Evolutionary conservation across 2,329 filamentous ascomycete species (phyloP).

Genomic region (Fonsecaea nubica): DNA sequence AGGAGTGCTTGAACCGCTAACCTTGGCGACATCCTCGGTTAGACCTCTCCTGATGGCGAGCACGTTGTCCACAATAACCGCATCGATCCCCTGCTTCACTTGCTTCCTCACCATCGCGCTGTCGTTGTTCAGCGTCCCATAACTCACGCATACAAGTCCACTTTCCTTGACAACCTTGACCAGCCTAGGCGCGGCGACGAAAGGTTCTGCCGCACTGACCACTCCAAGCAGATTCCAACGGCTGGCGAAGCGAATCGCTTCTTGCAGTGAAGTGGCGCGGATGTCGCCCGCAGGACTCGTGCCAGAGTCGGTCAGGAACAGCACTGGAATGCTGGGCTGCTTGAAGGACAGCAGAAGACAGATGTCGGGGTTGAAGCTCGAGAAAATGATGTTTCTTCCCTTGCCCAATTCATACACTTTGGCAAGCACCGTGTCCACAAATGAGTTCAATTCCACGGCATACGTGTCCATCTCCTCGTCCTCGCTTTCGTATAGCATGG

Average conservation of each 20-base stretch:
- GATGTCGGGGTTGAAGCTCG: slow-evolving; percentile 95
- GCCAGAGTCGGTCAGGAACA: slow-evolving; percentile 92
- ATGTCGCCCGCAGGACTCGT: slow-evolving; percentile 83
- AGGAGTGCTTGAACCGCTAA: slow-evolving; percentile 4
- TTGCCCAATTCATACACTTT: slow-evolving; percentile 87
- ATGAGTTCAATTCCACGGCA: slow-evolving; percentile 92
- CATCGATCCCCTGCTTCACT: slow-evolving; percentile 94
- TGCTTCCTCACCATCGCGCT: slow-evolving; percentile 84
- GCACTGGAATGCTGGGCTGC: slow-evolving; percentile 92
- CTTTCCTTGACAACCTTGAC: slow-evolving; percentile 94
- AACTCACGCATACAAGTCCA: slow-evolving; percentile 91
- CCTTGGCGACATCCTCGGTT: slow-evolving; percentile 55
- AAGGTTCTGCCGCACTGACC: slow-evolving; percentile 83
- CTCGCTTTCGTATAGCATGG: slow-evolving; percentile 94
- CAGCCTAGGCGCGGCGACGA: slow-evolving; percentile 86
- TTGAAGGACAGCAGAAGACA: slow-evolving; percentile 95
- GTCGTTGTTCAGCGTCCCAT: slow-evolving; percentile 90
- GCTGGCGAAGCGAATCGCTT: slow-evolving; percentile 91
- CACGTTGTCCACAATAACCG: slow-evolving; percentile 95
- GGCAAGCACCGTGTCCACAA: slow-evolving; percentile 88
- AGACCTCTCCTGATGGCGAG: slow-evolving; percentile 90
- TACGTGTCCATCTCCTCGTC: slow-evolving; percentile 97
- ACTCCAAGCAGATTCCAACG: slow-evolving; percentile 95
- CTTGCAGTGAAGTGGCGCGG: slow-evolving; percentile 86
- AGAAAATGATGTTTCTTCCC: slow-evolving; percentile 92